Evolutionary conservation across 495 filamentous ascomycete genomes (phyloP).

Genomic region (Trichoderma gamsii): DNA sequence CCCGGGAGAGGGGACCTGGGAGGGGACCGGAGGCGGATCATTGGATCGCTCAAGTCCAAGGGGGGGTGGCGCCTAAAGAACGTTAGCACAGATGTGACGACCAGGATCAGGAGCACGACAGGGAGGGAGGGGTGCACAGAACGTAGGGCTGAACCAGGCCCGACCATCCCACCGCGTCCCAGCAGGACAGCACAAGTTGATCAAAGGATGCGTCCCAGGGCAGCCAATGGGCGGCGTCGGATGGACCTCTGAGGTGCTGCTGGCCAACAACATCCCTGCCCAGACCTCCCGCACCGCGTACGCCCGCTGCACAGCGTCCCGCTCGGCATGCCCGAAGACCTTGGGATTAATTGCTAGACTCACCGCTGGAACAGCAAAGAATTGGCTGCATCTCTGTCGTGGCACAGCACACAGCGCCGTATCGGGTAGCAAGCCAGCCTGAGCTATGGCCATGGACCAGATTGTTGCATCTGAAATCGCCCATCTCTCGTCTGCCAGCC

Average conservation of each 20-base stretch:
- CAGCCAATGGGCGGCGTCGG: slow-evolving; percentile 1
- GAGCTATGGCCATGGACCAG: not conserved
- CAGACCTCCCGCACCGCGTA: slow-evolving; percentile 8
- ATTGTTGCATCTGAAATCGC: not conserved
- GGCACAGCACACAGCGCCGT: not conserved
- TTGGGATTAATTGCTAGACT: slow-evolving; percentile 5
- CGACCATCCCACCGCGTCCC: not conserved
- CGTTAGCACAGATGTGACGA: not conserved
- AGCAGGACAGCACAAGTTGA: not conserved
- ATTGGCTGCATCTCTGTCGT: slow-evolving; percentile 5
- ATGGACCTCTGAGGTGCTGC: not conserved
- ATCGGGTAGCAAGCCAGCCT: slow-evolving; percentile 9
- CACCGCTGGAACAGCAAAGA: slow-evolving; percentile 6
- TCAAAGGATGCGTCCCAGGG: slow-evolving; percentile 6
- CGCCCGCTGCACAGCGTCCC: slow-evolving; percentile 11
- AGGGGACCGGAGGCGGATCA: slow-evolving; percentile 11
- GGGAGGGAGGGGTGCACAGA: slow-evolving; percentile 2
- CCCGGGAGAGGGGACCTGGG: slow-evolving; percentile 11
- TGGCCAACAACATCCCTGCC: slow-evolving; percentile 6
- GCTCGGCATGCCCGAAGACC: slow-evolving; percentile 9
- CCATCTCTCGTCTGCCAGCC: not conserved
- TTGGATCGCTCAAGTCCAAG: not conserved
- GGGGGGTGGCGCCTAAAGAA: not conserved
- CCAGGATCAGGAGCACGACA: not conserved
- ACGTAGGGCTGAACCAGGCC: slow-evolving; percentile 12